Evolutionary conservation across 148 eudicot genomes (phyloP).

Genomic region (Persicaria tinctoria): DNA sequence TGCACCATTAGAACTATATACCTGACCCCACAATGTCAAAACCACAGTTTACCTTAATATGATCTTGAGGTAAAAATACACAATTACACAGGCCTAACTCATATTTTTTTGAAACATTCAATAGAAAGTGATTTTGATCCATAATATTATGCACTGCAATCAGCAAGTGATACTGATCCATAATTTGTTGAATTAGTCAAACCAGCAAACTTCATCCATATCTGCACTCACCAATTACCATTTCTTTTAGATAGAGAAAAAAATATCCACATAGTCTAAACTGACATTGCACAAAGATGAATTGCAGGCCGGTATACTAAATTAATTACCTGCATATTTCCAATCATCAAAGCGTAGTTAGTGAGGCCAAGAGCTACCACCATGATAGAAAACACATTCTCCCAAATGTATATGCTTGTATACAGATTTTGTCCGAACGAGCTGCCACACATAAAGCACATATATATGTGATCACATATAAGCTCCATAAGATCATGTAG

Average conservation of each 20-base stretch:
- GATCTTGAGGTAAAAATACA: too few relatives aligned
- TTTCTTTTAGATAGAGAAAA: too few relatives aligned
- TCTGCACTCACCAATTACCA: slow-evolving; percentile 30
- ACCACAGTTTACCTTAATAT: rapidly evolving
- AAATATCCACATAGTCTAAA: background rate
- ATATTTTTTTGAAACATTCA: too few relatives aligned
- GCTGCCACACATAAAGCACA: slow-evolving; percentile 25
- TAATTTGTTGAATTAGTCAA: too few relatives aligned
- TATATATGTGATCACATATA: background rate
- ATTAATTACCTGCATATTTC: slow-evolving; percentile 61
- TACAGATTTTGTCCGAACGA: slow-evolving; percentile 48
- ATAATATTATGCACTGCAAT: too few relatives aligned
- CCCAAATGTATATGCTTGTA: slow-evolving; percentile 43
- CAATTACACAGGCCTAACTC: too few relatives aligned
- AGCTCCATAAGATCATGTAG: background rate
- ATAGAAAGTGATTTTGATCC: too few relatives aligned
- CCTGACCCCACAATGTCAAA: rapidly evolving
- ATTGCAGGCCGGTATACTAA: background rate
- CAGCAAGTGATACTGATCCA: too few relatives aligned
- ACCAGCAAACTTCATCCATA: too few relatives aligned
- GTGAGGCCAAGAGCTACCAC: slow-evolving; percentile 38
- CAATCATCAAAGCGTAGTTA: slow-evolving; percentile 42
- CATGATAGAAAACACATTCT: slow-evolving; percentile 38
- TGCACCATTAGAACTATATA: too few relatives aligned
- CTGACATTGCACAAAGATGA: background rate